Evolutionary conservation across 345 rosid species (phyloP).

Genomic region (Salix viminalis): DNA sequence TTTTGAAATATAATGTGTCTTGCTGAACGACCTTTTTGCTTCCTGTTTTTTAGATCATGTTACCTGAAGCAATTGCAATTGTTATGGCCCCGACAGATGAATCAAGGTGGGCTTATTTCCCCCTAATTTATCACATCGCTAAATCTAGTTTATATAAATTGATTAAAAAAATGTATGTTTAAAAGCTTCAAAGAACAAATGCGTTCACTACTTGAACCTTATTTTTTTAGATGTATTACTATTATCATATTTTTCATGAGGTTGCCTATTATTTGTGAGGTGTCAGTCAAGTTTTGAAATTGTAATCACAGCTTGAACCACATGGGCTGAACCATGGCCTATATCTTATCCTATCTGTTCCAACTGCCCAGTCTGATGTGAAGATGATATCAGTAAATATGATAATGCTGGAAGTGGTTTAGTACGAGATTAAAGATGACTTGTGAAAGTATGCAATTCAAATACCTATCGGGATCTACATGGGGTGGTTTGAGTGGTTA

Average conservation of each 20-base stretch:
- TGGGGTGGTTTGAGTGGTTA: too few species aligned
- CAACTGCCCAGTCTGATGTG: too few species aligned
- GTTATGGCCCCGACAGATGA: conserved; percentile 96
- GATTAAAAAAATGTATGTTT: neutral
- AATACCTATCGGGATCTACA: too few species aligned
- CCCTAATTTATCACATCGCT: too few species aligned
- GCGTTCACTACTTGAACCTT: too few species aligned
- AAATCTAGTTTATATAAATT: neutral
- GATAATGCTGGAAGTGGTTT: too few species aligned
- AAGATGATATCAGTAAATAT: too few species aligned
- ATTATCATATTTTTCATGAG: neutral
- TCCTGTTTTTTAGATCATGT: conserved; percentile 55
- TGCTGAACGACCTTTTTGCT: neutral
- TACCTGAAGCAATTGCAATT: conserved; percentile 89
- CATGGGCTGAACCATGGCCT: neutral
- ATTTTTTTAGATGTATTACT: too few species aligned
- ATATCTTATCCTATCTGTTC: too few species aligned
- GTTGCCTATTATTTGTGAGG: neutral
- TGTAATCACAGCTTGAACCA: neutral
- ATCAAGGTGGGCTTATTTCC: conserved; percentile 42
- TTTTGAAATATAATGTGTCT: neutral
- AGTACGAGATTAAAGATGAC: too few species aligned
- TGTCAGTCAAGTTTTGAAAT: neutral
- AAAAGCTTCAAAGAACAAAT: neutral
- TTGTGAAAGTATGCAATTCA: too few species aligned